These are phyloP conservation scores for Discostella pseudostelligera DNA, from an alignment of 108 stramenopile genomes.

Conservation along the genomic window DNA sequence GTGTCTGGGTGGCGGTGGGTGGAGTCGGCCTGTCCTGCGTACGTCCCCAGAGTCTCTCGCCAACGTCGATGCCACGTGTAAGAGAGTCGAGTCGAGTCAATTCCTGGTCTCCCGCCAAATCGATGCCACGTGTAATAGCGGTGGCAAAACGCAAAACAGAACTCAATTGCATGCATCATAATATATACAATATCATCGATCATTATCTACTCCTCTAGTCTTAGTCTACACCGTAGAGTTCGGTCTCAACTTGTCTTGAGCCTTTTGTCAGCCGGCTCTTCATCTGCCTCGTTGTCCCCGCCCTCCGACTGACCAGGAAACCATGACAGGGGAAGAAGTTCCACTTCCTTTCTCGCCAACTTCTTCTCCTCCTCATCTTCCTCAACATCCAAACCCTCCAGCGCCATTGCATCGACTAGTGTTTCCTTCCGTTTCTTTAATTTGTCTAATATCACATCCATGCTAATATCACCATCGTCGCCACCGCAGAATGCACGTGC, in stretches of 20 bases:
- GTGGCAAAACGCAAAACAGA: no score
- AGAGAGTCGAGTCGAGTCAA: no score
- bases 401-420: constrained; percentile 72
- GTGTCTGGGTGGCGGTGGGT: background rate
- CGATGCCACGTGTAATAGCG: no score
- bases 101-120: no score
- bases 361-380: constrained; percentile 30
- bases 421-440: constrained; percentile 63
- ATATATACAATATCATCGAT: no score
- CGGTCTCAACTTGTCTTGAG: background rate
- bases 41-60: no score
- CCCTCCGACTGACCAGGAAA: constrained; percentile 23
- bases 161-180: no score
- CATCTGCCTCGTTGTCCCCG: constrained; percentile 3
- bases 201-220: no score
- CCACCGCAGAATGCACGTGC: constrained; percentile 53
- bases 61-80: no score
- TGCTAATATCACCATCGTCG: background rate
- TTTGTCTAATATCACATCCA: constrained; percentile 30
- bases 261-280: background rate
- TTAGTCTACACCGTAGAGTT: no score
- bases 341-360: background rate
- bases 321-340: constrained; percentile 41
- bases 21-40: background rate
- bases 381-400: constrained; percentile 75